phyloP scores from a whole-genome alignment of 2,329 filamentous ascomycete genomes.

The Xylariaceae sp. region DNA sequence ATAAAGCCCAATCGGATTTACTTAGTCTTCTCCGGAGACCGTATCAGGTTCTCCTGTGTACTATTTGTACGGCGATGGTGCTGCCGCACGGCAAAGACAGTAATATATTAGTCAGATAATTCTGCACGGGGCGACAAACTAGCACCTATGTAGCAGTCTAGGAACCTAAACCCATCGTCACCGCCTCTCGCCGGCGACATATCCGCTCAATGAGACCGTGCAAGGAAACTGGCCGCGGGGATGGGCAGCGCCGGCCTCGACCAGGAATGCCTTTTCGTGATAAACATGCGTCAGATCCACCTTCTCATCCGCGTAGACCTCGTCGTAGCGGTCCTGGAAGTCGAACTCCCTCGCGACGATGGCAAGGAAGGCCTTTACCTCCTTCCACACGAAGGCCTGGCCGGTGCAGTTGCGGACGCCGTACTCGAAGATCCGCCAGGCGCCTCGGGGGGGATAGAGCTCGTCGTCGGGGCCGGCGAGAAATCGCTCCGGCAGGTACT shows the following conservation, averaged over 20 bases:
- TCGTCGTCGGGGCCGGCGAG: slow-evolving; percentile 40
- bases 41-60: no score
- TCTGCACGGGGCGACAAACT: no score
- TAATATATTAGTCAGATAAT: no score
- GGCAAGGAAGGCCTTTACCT: slow-evolving; percentile 32
- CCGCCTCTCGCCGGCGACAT: slow-evolving; percentile 3
- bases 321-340: slow-evolving; percentile 33
- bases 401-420: slow-evolving; percentile 60
- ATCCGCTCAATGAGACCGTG: slow-evolving; percentile 28
- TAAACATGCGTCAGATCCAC: slow-evolving; percentile 32
- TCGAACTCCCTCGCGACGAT: slow-evolving; percentile 34
- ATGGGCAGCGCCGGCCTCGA: slow-evolving; percentile 34
- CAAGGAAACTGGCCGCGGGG: slow-evolving; percentile 31
- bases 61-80: no score
- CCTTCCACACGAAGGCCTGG: slow-evolving; percentile 43
- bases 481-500: slow-evolving; percentile 54
- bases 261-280: slow-evolving; percentile 32
- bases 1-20: background rate
- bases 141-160: background rate
- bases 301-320: slow-evolving; percentile 28
- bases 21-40: background rate
- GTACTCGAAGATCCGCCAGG: slow-evolving; percentile 58
- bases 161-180: background rate
- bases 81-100: no score
- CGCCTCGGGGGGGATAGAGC: slow-evolving; percentile 44